phyloP scores from a whole-genome alignment of 106 monocot genomes.

The Acorus gramineus region DNA sequence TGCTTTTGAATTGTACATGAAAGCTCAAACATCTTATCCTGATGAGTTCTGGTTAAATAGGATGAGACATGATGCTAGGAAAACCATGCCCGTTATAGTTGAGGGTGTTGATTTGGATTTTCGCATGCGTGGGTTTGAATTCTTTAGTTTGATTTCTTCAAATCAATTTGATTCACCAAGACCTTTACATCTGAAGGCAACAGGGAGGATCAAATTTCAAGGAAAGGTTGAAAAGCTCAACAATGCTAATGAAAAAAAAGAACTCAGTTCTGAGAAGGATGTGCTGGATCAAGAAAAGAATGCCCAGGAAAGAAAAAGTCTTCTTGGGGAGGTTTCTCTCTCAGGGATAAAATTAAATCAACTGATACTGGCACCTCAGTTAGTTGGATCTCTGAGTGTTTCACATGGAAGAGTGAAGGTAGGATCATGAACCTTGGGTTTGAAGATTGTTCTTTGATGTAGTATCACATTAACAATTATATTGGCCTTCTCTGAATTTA shows the following conservation, averaged over 20 bases:
- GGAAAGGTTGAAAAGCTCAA: constrained; percentile 57
- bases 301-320: constrained; percentile 27
- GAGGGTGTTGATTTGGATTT: constrained; percentile 90
- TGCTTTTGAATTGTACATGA: constrained; percentile 78
- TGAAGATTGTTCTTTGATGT: no score
- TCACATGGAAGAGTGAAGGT: constrained; percentile 69
- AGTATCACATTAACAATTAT: no score
- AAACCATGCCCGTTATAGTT: constrained; percentile 47
- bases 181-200: constrained; percentile 81
- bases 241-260: constrained; percentile 19
- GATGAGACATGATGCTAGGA: constrained; percentile 13
- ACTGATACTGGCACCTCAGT: constrained; percentile 85
- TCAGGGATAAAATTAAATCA: constrained; percentile 92
- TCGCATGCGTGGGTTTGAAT: constrained; percentile 87
- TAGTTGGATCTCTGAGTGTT: constrained; percentile 64
- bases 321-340: constrained; percentile 82
- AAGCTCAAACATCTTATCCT: constrained; percentile 70
- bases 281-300: constrained; percentile 7
- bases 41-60: constrained; percentile 31
- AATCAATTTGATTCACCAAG: constrained; percentile 73
- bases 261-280: constrained; percentile 2
- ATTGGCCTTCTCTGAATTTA: no score
- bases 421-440: background rate
- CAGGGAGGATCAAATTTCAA: constrained; percentile 80
- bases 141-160: constrained; percentile 61